Evolutionary conservation across 2,329 filamentous ascomycete species (phyloP), one percentile per base, ranked within the genome.

Genomic region (Dactylonectria estremocensis): DNA sequence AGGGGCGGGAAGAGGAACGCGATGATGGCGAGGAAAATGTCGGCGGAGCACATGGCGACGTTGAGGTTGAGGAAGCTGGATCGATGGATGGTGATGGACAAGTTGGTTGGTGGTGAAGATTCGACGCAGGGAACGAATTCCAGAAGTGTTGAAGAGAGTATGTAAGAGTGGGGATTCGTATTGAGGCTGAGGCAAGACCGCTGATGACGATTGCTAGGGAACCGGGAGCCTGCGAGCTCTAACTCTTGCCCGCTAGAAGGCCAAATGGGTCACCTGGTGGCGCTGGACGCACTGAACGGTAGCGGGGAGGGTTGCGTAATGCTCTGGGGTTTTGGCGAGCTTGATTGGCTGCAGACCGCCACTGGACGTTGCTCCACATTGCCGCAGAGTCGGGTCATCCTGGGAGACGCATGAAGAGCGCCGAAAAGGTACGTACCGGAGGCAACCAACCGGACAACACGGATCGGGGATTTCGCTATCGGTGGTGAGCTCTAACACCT

Each of bases 1-100:
- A 92, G 81, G 67, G 90, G 90, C 37, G 90, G 90, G 77, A 92
- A 92, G 72, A 92, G 82, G 66, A 92, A 83, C 77, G 90, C 90
- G 71, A 92, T 79, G 45, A 91, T 75, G 78, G 86, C 89, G 70
- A 92, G 88, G 78, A 92, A 91, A 75, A 90, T 81, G 78, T 92
- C 90, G 58, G 85, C 76, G 63, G 85, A 80, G 80, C 89, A 91
- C 89, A 91, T 91, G 56, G 67, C 70, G 58, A 56, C 22, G 52
- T 14, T 58, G 61, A 53, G 28, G 52, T 40, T 18, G 43, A 35
- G 6, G 16, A 37, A 14, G 37, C 40, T 8, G 9, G 50, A 52
- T 33, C 48, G 61, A 40, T 49, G 4, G 33, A 24, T 22, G 66
- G 28, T 20, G 35, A 46, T 31, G 8, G 11, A 20, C n/a, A 14